Conservation (phyloP, 176 grass and related monocot genomes). For the Triticum timopheevii region DNA sequence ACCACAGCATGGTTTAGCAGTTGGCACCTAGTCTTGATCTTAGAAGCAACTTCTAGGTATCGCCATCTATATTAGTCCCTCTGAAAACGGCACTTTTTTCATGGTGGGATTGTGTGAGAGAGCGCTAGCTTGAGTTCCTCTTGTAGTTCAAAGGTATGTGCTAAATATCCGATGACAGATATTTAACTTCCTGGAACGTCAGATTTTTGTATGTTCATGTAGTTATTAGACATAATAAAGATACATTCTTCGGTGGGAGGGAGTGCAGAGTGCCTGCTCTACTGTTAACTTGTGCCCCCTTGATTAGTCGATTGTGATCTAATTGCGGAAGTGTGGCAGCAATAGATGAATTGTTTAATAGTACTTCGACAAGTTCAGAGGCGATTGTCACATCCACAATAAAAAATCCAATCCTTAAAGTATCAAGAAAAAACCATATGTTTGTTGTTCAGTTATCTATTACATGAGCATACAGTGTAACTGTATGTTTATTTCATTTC, state of each 20-base stretch:
- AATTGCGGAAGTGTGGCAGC: not conserved
- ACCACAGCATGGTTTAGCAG: not conserved
- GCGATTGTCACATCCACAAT: not conserved
- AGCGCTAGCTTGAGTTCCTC: not conserved
- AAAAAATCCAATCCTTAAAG: not conserved
- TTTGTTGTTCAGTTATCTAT: not conserved
- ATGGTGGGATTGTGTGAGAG: not conserved
- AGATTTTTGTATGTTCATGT: not conserved
- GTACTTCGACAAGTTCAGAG: not conserved
- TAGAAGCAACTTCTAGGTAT: conserved; percentile 6
- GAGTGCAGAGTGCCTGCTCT: not conserved
- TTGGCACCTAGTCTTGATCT: not conserved
- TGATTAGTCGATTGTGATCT: not conserved
- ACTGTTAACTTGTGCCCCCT: not conserved
- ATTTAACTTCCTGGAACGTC: not conserved
- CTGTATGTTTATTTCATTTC: not conserved
- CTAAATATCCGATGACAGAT: not conserved
- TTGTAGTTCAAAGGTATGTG: not conserved
- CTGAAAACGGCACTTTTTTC: not conserved
- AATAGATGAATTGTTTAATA: not conserved
- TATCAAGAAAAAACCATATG: not conserved
- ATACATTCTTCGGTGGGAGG: not conserved
- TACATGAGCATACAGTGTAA: not conserved
- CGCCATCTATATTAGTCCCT: not conserved
- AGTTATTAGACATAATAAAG: not conserved